Evolutionary conservation across 2,329 filamentous ascomycete genomes (phyloP).

Genomic region (Penicillium brevicompactum): DNA sequence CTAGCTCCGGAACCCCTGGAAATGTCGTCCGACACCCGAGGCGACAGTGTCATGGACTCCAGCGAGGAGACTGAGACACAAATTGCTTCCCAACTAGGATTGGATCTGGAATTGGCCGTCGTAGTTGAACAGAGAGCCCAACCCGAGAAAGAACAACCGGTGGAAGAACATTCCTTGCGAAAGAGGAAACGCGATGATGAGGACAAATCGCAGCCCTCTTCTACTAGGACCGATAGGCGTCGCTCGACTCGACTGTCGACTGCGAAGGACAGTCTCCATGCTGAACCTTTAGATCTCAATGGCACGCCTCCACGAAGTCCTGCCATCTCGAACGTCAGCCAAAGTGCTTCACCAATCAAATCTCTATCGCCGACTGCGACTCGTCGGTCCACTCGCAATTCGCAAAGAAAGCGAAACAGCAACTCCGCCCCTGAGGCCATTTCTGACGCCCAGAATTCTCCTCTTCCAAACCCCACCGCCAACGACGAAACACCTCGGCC

Average conservation of each 20-base stretch:
- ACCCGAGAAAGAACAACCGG: conserved; percentile 1
- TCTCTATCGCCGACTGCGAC: conserved; percentile 21
- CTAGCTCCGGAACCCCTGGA: neutral
- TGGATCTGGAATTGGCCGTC: conserved; percentile 45
- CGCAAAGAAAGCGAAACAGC: conserved; percentile 17
- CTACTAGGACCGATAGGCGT: conserved; percentile 28
- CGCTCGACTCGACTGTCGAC: conserved; percentile 32
- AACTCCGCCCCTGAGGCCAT: neutral
- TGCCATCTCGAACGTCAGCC: neutral
- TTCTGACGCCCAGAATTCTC: neutral
- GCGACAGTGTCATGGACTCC: conserved; percentile 19
- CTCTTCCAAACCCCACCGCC: neutral
- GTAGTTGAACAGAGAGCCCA: conserved; percentile 27
- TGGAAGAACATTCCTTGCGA: conserved; percentile 23
- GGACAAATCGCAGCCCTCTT: conserved; percentile 9
- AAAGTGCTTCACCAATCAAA: conserved; percentile 4
- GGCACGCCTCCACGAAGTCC: conserved; percentile 18
- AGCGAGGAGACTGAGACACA: conserved; percentile 47
- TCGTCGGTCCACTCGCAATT: conserved; percentile 28
- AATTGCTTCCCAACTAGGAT: conserved; percentile 48
- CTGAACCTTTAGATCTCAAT: conserved; percentile 13
- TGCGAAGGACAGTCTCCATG: conserved; percentile 10
- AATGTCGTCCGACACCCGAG: neutral
- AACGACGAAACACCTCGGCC: conserved; percentile 19
- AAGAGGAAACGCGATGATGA: conserved; percentile 40